A percentile compares a stretch with the other conserved stretches of the same genome.
These are phyloP conservation scores for Boletellus deceptivus DNA, from an alignment of 1,284 basidiomycete genomes.

Conservation along the genomic window DNA sequence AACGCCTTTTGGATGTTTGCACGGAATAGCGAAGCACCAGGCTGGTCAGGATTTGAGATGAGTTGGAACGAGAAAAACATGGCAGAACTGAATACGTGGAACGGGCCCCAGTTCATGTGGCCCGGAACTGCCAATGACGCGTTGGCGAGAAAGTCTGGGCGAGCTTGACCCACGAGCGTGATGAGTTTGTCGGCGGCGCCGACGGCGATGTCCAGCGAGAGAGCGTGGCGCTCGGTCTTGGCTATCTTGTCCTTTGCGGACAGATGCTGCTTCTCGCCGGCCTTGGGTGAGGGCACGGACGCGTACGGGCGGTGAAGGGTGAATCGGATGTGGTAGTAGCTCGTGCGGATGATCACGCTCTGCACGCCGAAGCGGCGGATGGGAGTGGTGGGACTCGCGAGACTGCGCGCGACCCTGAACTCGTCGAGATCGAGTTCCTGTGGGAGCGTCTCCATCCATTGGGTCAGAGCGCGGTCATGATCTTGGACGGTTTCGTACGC, in stretches of 20 bases:
- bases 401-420: constrained; percentile 62
- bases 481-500: constrained; percentile 69
- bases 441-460: constrained; percentile 74
- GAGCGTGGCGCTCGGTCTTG: constrained; percentile 43
- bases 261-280: constrained; percentile 19
- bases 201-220: constrained; percentile 69
- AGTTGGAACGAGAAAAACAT: constrained; percentile 87
- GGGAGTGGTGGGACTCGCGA: constrained; percentile 56
- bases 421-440: constrained; percentile 72
- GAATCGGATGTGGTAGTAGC: constrained; percentile 77
- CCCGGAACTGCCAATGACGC: constrained; percentile 67
- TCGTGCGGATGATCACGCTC: constrained; percentile 71
- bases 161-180: constrained; percentile 64
- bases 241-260: constrained; percentile 39
- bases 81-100: constrained; percentile 78
- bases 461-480: constrained; percentile 62
- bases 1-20: constrained; percentile 69
- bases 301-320: constrained; percentile 78
- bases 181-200: constrained; percentile 73
- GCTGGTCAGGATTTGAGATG: constrained; percentile 73
- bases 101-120: constrained; percentile 79
- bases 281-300: constrained; percentile 33
- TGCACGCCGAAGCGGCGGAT: constrained; percentile 68
- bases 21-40: constrained; percentile 68
- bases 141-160: constrained; percentile 69